Evolutionary conservation across 192 early-diverging fungal genomes (phyloP).

Genomic region (Linnemannia exigua): DNA sequence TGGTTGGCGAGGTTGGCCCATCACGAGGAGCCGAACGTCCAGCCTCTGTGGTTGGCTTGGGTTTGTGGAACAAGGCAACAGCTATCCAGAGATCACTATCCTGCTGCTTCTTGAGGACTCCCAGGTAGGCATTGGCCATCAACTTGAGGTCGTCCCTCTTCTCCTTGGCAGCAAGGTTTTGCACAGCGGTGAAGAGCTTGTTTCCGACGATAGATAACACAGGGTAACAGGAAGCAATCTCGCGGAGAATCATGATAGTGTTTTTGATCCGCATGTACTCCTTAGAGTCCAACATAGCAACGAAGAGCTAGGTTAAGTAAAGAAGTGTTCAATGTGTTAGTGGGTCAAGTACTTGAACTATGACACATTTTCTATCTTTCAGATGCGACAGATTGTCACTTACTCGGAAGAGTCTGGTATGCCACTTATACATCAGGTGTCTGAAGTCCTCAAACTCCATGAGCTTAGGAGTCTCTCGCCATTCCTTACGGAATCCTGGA

Average conservation of each 20-base stretch:
- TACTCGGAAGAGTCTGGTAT: conserved; percentile 66
- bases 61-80: conserved; percentile 33
- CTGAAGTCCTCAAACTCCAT: conserved; percentile 73
- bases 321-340: neutral
- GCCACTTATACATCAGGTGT: conserved; percentile 81
- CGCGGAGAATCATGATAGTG: conserved; percentile 77
- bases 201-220: conserved; percentile 68
- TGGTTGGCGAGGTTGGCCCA: neutral
- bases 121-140: conserved; percentile 71
- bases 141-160: conserved; percentile 79
- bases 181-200: conserved; percentile 56
- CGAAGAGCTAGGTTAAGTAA: conserved; percentile 33
- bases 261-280: conserved; percentile 86
- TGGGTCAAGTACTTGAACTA: neutral
- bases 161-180: conserved; percentile 69
- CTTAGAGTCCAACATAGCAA: conserved; percentile 62
- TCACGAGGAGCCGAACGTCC: neutral
- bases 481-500: conserved; percentile 81
- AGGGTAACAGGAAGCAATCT: conserved; percentile 74
- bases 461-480: conserved; percentile 59
- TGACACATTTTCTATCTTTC: neutral
- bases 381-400: neutral
- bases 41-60: neutral
- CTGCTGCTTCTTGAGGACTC: conserved; percentile 41
- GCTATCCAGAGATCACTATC: conserved; percentile 31